Conservation (phyloP, 306 rosid species). For the Spatholobus suberectus region DNA sequence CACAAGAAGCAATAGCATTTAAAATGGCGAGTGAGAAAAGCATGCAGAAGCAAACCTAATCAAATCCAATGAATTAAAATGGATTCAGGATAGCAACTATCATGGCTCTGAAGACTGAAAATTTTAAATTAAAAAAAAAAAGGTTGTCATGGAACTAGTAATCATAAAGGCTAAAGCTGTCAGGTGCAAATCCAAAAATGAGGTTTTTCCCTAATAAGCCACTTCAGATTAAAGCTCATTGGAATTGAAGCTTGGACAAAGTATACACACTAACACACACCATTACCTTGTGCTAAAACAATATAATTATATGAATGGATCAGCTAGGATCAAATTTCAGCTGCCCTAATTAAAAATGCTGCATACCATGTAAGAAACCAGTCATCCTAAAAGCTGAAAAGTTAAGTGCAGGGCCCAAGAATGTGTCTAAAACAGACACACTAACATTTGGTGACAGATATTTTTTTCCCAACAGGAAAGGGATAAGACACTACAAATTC, state of each 20-base stretch:
- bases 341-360: slow-evolving; percentile 27
- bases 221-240: neutral
- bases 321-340: neutral
- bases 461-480: neutral
- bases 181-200: neutral
- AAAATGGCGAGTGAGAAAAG: slow-evolving; percentile 19
- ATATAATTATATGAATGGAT: neutral
- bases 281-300: slow-evolving; percentile 17
- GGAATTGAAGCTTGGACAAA: slow-evolving; percentile 5
- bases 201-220: neutral
- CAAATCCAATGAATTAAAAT: slow-evolving; percentile 25
- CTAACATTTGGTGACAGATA: neutral
- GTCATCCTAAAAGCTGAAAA: slow-evolving; percentile 21
- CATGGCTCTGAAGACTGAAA: slow-evolving; percentile 16
- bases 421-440: slow-evolving; percentile 14
- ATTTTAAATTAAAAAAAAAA: neutral
- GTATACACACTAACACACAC: neutral
- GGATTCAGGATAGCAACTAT: slow-evolving; percentile 14
- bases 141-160: neutral
- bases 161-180: slow-evolving; percentile 10
- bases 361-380: neutral
- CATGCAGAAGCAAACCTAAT: slow-evolving; percentile 7
- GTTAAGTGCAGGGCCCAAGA: slow-evolving; percentile 9
- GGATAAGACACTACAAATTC: slow-evolving; percentile 9
- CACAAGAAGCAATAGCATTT: slow-evolving; percentile 25